These are phyloP conservation scores for Aspergillus sclerotioniger DNA, from an alignment of 495 filamentous ascomycete genomes.

Conservation along the genomic window DNA sequence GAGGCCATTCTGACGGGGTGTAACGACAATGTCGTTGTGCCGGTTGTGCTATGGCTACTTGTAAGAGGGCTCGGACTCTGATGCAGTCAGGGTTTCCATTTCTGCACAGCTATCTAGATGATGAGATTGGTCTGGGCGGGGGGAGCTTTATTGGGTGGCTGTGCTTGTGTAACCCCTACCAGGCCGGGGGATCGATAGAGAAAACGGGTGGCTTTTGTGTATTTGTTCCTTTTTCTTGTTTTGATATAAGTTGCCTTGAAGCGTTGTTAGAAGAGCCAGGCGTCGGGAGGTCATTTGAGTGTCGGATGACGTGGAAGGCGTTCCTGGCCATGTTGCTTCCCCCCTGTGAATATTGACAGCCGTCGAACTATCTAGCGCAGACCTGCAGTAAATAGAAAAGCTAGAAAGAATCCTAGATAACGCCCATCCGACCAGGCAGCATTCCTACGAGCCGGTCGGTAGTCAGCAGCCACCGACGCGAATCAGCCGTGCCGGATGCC, in stretches of 20 bases:
- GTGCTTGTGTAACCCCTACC: not conserved
- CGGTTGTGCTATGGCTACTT: conserved; percentile 88
- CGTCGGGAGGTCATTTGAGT: not conserved
- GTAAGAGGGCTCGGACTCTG: conserved; percentile 76
- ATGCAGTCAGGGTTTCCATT: conserved; percentile 17
- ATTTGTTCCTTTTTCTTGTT: not conserved
- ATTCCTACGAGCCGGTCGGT: not conserved
- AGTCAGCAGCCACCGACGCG: not conserved
- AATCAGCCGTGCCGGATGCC: not conserved
- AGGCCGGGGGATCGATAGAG: too few relatives aligned
- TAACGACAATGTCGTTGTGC: conserved; percentile 98
- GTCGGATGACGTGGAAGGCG: not conserved
- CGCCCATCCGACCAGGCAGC: not conserved
- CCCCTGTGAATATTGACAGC: not conserved
- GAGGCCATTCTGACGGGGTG: conserved; percentile 95
- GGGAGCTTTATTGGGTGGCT: conserved; percentile 9
- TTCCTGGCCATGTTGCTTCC: not conserved
- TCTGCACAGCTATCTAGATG: not conserved
- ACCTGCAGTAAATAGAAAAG: too few relatives aligned
- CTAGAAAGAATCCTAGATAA: too few relatives aligned
- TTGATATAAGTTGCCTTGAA: not conserved
- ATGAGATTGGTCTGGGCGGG: not conserved
- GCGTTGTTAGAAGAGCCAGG: not conserved
- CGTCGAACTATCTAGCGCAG: too few relatives aligned
- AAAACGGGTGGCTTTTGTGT: not conserved